Evolutionary conservation across 441 rosid genomes (phyloP).

Genomic region (Populus hybrid): DNA sequence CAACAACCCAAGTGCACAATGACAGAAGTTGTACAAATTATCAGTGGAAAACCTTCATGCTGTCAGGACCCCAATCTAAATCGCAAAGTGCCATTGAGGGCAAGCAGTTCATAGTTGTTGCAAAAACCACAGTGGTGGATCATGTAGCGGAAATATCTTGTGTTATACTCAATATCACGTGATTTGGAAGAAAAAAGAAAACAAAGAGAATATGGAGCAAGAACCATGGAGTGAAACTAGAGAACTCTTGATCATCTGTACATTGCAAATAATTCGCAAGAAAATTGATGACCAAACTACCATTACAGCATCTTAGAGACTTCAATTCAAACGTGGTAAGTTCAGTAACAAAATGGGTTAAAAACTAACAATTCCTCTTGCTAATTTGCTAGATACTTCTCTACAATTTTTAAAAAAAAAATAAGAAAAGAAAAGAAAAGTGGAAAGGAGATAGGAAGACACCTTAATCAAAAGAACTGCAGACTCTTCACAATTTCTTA

Average conservation of each 20-base stretch:
- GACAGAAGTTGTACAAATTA: not conserved
- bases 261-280: not conserved
- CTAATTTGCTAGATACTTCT: constrained; percentile 1
- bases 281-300: not conserved
- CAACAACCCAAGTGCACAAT: not conserved
- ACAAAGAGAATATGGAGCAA: not conserved
- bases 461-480: not conserved
- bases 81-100: not conserved
- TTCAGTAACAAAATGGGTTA: not conserved
- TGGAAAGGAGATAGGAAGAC: not conserved
- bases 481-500: not conserved
- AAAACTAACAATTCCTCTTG: not conserved
- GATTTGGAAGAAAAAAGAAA: not conserved
- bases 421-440: not conserved
- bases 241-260: not conserved
- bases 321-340: not conserved
- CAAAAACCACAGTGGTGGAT: not conserved
- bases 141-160: not conserved
- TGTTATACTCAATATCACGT: not conserved
- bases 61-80: not conserved
- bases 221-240: not conserved
- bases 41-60: not conserved
- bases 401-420: not conserved
- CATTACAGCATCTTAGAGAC: not conserved
- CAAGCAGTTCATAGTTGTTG: not conserved